These are phyloP conservation scores for Umbilicus rupestris DNA, from an alignment of 164 flowering plant genomes.

Conservation along the genomic window DNA sequence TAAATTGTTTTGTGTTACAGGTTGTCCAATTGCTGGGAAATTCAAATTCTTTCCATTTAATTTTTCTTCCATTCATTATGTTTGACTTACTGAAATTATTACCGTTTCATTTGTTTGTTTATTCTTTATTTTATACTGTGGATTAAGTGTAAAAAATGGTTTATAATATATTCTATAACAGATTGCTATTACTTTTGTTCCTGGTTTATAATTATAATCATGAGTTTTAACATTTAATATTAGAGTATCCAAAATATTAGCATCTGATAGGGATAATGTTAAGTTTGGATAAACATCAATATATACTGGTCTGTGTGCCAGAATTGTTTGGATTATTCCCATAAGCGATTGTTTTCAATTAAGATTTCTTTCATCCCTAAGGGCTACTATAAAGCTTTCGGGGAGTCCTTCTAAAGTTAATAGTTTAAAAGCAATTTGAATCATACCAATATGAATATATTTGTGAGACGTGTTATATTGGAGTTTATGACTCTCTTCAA, in stretches of 20 bases:
- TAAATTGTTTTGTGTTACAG: not conserved
- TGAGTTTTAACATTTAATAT: no score
- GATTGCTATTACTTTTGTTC: not conserved
- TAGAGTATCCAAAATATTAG: not conserved
- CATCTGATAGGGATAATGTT: not conserved
- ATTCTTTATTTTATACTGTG: not conserved
- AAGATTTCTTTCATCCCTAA: no score
- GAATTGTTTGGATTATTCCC: not conserved
- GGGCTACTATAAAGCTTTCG: no score
- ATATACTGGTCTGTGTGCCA: not conserved
- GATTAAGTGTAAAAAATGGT: not conserved
- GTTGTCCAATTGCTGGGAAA: not conserved
- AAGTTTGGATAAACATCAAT: not conserved
- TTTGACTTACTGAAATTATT: not conserved
- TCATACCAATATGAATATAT: no score
- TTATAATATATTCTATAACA: not conserved
- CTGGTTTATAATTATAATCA: no score
- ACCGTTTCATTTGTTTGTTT: not conserved
- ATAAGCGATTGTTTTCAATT: not conserved
- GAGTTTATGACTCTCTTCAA: not conserved
- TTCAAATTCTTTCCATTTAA: not conserved
- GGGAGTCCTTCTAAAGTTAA: no score
- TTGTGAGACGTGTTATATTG: not conserved
- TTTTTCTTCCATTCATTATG: not conserved
- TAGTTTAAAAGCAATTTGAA: not conserved